phyloP scores from a whole-genome alignment of 83 land plant genomes.

The Picea abies region DNA sequence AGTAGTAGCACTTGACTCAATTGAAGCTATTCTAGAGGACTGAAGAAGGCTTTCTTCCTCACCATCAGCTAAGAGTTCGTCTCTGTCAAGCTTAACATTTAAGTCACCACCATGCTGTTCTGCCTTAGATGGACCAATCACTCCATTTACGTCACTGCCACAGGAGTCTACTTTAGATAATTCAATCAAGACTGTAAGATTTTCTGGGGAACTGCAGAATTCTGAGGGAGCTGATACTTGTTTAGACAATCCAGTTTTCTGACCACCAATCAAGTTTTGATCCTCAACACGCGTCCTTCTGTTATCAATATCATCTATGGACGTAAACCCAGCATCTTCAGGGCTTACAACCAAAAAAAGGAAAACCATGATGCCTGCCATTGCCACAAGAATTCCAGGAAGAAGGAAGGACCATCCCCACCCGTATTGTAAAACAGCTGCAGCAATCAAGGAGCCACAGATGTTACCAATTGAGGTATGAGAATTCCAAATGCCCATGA shows the following conservation, averaged over 20 bases:
- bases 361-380: slow-evolving; percentile 51
- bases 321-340: slow-evolving; percentile 43
- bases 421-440: slow-evolving; percentile 65
- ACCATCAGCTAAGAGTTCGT: background rate
- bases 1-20: background rate
- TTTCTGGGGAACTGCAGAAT: background rate
- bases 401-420: slow-evolving; percentile 92
- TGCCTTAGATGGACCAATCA: background rate
- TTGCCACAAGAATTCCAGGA: slow-evolving; percentile 62
- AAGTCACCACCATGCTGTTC: background rate
- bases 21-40: background rate
- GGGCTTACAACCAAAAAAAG: slow-evolving; percentile 68
- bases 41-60: slow-evolving; percentile 10
- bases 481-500: slow-evolving; percentile 94
- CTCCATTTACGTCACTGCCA: background rate
- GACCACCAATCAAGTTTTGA: background rate
- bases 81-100: background rate
- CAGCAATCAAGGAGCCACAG: slow-evolving; percentile 71
- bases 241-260: background rate
- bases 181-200: background rate
- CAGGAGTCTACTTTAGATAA: slow-evolving; percentile 3
- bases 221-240: background rate
- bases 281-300: background rate
- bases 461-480: slow-evolving; percentile 81
- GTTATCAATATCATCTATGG: background rate